Conservation (phyloP, 1,284 basidiomycete species). For the Fistulinella cinereoalba region DNA sequence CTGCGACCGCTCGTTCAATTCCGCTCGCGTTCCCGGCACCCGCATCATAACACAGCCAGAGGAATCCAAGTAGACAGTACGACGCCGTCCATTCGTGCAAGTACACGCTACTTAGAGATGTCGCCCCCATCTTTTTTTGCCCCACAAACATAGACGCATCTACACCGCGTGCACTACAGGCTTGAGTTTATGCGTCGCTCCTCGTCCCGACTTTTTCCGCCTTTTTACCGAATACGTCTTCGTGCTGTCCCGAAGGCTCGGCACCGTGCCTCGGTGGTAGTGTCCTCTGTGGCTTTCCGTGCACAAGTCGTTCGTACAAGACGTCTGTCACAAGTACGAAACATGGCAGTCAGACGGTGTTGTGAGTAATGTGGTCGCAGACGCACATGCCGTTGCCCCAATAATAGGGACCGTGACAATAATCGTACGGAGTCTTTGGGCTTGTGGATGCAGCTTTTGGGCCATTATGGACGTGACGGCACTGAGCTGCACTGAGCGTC, state of each 20-base stretch:
- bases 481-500: background rate
- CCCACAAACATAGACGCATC: slow-evolving; percentile 14
- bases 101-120: slow-evolving; percentile 15
- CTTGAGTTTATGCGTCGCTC: slow-evolving; percentile 3
- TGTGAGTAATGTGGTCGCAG: background rate
- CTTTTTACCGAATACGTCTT: background rate
- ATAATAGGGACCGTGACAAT: slow-evolving; percentile 63
- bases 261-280: slow-evolving; percentile 21
- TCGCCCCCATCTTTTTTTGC: background rate
- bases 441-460: slow-evolving; percentile 40
- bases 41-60: slow-evolving; percentile 56
- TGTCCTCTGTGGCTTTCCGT: slow-evolving; percentile 56
- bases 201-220: slow-evolving; percentile 22
- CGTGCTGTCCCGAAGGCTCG: background rate
- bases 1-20: slow-evolving; percentile 96
- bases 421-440: slow-evolving; percentile 54
- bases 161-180: background rate
- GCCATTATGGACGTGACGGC: slow-evolving; percentile 24
- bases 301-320: slow-evolving; percentile 60
- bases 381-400: slow-evolving; percentile 51
- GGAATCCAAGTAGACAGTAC: slow-evolving; percentile 23
- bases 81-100: slow-evolving; percentile 1
- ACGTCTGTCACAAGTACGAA: slow-evolving; percentile 44
- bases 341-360: slow-evolving; percentile 11
- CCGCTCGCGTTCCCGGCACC: slow-evolving; percentile 87